Base-by-base conservation (phyloP, 2,329 filamentous ascomycete genomes). In the Chaetoscypha palmicola region DNA sequence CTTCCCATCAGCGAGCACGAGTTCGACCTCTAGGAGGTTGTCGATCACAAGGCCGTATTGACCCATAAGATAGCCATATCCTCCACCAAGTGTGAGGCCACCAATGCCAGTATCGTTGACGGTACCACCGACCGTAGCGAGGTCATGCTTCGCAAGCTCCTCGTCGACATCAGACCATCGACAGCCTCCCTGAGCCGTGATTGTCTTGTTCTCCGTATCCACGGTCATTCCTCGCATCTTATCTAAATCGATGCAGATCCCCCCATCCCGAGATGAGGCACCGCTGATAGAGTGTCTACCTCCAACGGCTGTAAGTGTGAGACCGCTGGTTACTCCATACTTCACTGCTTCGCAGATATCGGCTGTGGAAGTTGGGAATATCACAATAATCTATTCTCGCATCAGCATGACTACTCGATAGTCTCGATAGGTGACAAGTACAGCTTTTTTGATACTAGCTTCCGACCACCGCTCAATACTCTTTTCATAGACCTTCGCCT, bases 1-100 rank as follows among this genome's bases (percentile, higher is more conserved):
- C 12, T 38, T 52, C 9, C 62, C 63, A 45, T 63, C 51, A 14
- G 59, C 57, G 23, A 64, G 54, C 10, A 64, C 63, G 21, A 62
- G 47, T 34, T 62, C 56, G 2, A 49, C 46, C 9, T 40, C 36
- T 1, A 56, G 34, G 2, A 54, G 23, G 32, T 51, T 54, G 14
- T 56, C 55, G 19, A 56, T 50, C 2, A 48, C 49, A 4, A 57
- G 41, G 3, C 57, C 54, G 14, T 57, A 46, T 5, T 41, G 28
- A 1, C 74, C 72, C 20, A 67, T 71, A 12, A 82, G 62, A 59
- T 72, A 71, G 1, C 79, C 76, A 53, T 76, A 77, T 4, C 54
- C 52, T 2, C 54, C 52, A 11, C 54, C 53, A 10, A 57, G 43
- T 3, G 48, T 51, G 10, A 56, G 35, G 0, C 54, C 57, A 2